A percentile compares a stretch with the other conserved stretches of the same genome.
Evolutionary conservation across 140 eudicot genomes (phyloP).

Genomic region (Flaveria floridana): DNA sequence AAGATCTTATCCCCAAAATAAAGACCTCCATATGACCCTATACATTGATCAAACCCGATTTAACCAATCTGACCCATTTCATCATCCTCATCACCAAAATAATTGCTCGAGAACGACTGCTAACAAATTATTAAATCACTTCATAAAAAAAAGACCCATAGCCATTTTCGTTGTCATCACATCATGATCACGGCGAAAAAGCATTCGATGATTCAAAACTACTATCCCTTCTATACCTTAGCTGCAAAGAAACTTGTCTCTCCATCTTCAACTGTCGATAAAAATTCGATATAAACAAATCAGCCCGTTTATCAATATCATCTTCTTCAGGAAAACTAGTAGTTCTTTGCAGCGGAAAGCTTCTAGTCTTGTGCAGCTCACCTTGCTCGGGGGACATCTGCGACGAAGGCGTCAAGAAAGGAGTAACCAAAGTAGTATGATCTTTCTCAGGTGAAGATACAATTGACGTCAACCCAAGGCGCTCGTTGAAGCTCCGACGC

Average conservation of each 20-base stretch:
- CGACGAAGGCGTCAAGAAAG: constrained; percentile 31
- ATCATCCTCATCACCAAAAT: constrained; percentile 30
- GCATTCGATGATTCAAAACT: constrained; percentile 45
- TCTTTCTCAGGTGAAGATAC: constrained; percentile 30
- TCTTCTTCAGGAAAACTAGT: constrained; percentile 69
- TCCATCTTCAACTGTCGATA: constrained; percentile 60
- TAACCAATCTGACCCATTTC: constrained; percentile 23
- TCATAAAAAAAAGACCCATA: neutral
- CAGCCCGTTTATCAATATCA: constrained; percentile 78
- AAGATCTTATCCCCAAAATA: constrained; percentile 41
- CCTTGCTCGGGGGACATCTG: constrained; percentile 32
- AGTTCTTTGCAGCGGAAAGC: constrained; percentile 55
- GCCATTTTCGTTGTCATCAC: neutral
- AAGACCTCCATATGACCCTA: constrained; percentile 21
- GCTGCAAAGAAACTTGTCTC: constrained; percentile 78
- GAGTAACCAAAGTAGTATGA: constrained; percentile 17
- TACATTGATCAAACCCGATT: constrained; percentile 31
- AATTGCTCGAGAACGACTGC: constrained; percentile 31
- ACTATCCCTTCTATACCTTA: constrained; percentile 50
- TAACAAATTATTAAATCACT: constrained; percentile 18
- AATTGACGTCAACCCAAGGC: constrained; percentile 50
- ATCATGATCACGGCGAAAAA: constrained; percentile 44
- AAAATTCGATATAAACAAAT: constrained; percentile 68
- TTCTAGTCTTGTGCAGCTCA: constrained; percentile 37
- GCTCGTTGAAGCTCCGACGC: constrained; percentile 50